Conservation (phyloP, 768 basidiomycete species). For the Leccinum ochraceum region DNA sequence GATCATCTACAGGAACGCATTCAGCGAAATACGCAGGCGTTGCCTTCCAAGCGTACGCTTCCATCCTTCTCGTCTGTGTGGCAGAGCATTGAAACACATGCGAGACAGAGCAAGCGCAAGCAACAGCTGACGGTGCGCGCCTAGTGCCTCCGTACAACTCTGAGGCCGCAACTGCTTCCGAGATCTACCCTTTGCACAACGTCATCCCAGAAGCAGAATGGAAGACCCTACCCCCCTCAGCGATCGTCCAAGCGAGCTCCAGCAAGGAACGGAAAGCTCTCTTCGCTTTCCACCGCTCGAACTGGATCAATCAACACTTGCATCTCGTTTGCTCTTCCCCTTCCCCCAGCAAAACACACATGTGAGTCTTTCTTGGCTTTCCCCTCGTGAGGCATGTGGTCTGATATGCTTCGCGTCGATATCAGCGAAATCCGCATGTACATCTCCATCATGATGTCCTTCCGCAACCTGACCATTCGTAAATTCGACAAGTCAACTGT, state of each 20-base stretch:
- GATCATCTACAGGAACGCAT: no score
- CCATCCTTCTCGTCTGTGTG: no score
- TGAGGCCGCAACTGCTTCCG: no score
- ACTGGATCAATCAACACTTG: conserved; percentile 75
- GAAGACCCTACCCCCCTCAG: conserved; percentile 49
- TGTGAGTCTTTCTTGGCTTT: conserved; percentile 45
- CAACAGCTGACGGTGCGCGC: no score
- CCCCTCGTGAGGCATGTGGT: not conserved
- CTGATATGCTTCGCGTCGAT: conserved; percentile 2
- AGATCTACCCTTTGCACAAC: no score
- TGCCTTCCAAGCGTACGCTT: no score
- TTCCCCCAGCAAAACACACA: conserved; percentile 55
- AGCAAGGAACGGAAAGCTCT: conserved; percentile 51
- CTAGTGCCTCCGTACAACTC: no score
- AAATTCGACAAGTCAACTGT: conserved; percentile 52
- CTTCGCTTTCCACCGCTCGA: conserved; percentile 61
- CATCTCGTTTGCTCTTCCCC: conserved; percentile 37
- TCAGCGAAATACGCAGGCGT: no score
- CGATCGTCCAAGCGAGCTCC: conserved; percentile 53
- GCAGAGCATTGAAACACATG: no score
- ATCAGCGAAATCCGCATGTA: conserved; percentile 75
- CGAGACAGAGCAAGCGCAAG: no score
- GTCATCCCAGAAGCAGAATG: no score
- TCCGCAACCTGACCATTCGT: conserved; percentile 49
- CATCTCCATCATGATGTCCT: conserved; percentile 78